Evolutionary conservation across 768 basidiomycete species (phyloP), one percentile per base, ranked within the genome.

Genomic region (Lactifluus piperatus): DNA sequence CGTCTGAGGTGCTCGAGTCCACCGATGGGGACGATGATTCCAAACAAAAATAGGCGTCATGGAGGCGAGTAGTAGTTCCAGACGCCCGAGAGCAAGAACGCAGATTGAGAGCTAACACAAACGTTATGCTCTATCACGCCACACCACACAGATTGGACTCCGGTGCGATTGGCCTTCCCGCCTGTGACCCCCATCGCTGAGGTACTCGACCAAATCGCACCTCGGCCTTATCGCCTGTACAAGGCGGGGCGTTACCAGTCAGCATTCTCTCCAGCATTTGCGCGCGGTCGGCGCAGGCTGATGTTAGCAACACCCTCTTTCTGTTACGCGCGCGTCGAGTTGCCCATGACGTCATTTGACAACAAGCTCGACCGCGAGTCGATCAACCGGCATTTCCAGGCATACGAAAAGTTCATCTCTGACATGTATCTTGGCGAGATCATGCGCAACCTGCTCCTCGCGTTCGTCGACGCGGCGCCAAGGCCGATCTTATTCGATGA

Each of bases 371-470:
- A 99, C 71, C 86, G 97, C 52, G 82, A 88, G 67, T 91, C 88
- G 58, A 97, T 98, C 73, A 99, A 99, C 68, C 94, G 94, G 27
- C 77, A 80, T 36, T 87, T 81, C 70, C 97, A 98, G 70, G 90
- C 90, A 2, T 98, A 93, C 69, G 97, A 99, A 73, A 99, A 98
- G 76, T 92, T 97, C 75, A 88, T 99, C 65, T 97, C 93, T 1
- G 97, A 95, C 57, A 97, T 99, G 95, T 99, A 99, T 71, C 82
- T 98, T 41, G 97, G 97, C 57, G 97, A 99, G 73, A 82, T 98
- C 62, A 81, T 86, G 26, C 86, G 97, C 39, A 89, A 90, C 68
- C 75, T 95, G 66, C 77, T 97, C 53, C 77, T 93, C 30, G 81
- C 91, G 50, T 75, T 97, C 63, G 76, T 95, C 64, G 91, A 92